These are phyloP conservation scores for Trichaptum fuscoviolaceum DNA, from an alignment of 768 basidiomycete genomes.

Conservation along the genomic window DNA sequence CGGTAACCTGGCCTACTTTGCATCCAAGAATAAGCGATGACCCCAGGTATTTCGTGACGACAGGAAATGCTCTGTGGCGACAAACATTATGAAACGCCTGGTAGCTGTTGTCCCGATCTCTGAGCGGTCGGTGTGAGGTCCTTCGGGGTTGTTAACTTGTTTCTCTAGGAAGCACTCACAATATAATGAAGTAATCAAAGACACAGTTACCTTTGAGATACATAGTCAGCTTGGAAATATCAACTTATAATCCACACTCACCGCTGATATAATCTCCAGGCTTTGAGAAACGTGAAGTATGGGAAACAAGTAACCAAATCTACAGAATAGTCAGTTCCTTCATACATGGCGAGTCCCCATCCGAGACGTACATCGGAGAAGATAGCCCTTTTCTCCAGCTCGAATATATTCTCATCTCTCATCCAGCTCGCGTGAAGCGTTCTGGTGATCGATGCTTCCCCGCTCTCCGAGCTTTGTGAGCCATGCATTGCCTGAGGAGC, in stretches of 20 bases:
- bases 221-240: constrained; percentile 3
- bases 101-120: background rate
- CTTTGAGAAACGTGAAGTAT: constrained; percentile 8
- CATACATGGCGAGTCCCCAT: background rate
- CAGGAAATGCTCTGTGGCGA: constrained; percentile 12
- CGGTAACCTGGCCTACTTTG: background rate
- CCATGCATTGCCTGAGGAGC: background rate
- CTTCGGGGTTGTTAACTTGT: background rate
- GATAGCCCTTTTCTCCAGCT: constrained; percentile 13
- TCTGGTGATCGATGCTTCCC: background rate
- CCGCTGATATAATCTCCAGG: constrained; percentile 10
- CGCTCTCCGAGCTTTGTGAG: background rate
- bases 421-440: constrained; percentile 10
- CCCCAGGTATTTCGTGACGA: constrained; percentile 10
- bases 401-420: constrained; percentile 8
- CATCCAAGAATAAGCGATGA: constrained; percentile 7
- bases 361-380: constrained; percentile 6
- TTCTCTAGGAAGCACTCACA: background rate
- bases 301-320: constrained; percentile 10
- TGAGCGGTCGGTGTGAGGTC: background rate
- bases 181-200: background rate
- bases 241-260: constrained; percentile 6
- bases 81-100: constrained; percentile 11
- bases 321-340: background rate
- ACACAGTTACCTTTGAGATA: constrained; percentile 6